These are phyloP conservation scores for Lactuca sativa DNA, from an alignment of 129 eudicot species.

Conservation along the genomic window DNA sequence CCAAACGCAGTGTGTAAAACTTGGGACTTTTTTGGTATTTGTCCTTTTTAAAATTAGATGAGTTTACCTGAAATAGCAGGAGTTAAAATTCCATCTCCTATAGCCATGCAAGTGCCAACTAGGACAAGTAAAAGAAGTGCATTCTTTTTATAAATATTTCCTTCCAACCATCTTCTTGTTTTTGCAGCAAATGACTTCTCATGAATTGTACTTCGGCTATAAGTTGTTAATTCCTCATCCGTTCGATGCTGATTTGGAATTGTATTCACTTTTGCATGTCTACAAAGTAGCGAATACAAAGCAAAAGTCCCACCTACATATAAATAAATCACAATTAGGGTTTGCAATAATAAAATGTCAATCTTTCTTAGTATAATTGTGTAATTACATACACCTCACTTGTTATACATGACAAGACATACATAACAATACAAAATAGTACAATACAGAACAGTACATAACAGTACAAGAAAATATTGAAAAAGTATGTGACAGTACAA, in stretches of 20 bases:
- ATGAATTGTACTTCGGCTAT: slow-evolving; percentile 73
- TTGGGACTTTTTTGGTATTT: too few relatives aligned
- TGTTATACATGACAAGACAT: too few relatives aligned
- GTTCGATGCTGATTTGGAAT: slow-evolving; percentile 94
- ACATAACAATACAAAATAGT: too few relatives aligned
- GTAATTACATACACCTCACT: neutral
- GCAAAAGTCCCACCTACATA: slow-evolving; percentile 94
- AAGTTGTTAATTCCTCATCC: slow-evolving; percentile 93
- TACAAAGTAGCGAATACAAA: slow-evolving; percentile 80
- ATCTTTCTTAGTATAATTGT: neutral
- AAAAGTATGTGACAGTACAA: too few relatives aligned
- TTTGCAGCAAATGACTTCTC: slow-evolving; percentile 92
- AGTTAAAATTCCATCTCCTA: slow-evolving; percentile 95
- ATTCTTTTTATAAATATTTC: slow-evolving; percentile 57
- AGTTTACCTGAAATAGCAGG: slow-evolving; percentile 93
- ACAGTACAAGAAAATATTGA: neutral
- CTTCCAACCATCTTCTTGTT: slow-evolving; percentile 88
- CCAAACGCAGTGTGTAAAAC: too few relatives aligned
- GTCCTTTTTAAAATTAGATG: neutral
- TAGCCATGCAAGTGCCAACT: slow-evolving; percentile 89
- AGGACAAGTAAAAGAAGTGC: slow-evolving; percentile 89
- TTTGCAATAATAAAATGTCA: neutral
- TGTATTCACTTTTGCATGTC: slow-evolving; percentile 88
- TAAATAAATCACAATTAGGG: neutral
- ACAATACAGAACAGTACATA: neutral